These are phyloP conservation scores for Olyra latifolia DNA, from an alignment of 176 grass and related monocot species.

Conservation along the genomic window DNA sequence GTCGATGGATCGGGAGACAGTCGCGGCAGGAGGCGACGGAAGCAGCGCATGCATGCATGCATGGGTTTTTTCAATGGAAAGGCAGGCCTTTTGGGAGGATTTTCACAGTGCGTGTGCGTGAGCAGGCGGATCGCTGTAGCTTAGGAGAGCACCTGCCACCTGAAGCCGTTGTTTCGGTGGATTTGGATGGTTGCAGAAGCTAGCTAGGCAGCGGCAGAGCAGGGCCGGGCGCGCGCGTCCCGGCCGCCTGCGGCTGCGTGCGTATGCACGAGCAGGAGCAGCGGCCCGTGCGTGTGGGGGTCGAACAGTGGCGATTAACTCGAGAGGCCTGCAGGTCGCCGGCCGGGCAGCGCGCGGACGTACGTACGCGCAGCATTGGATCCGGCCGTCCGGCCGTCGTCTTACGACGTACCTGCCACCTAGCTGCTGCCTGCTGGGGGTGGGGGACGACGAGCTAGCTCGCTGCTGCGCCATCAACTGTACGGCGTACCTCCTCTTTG, in stretches of 20 bases:
- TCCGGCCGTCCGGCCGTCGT: constrained; percentile 17
- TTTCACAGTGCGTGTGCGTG: constrained; percentile 23
- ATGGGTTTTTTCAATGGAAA: neutral
- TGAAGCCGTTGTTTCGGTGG: constrained; percentile 48
- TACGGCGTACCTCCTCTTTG: neutral
- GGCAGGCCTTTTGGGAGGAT: neutral
- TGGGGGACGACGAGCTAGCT: neutral
- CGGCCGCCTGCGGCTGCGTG: no score
- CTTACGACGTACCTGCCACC: constrained; percentile 3
- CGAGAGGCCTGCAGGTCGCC: constrained; percentile 9
- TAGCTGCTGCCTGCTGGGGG: neutral
- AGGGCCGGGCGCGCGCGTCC: neutral
- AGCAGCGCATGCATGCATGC: constrained; percentile 14
- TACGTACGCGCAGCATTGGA: neutral
- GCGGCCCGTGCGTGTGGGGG: constrained; percentile 19
- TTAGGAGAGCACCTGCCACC: constrained; percentile 52
- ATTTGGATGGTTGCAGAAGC: constrained; percentile 11
- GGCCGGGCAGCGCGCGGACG: neutral
- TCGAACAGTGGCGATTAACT: constrained; percentile 20
- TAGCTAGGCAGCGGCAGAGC: neutral
- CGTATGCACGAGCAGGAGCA: neutral
- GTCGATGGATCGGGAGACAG: neutral
- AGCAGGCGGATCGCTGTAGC: constrained; percentile 47
- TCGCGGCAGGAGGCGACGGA: neutral
- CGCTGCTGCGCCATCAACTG: neutral